Evolutionary conservation across 1,139 yeast species (phyloP).

Genomic region (Nakaseomyces nivariensis): DNA sequence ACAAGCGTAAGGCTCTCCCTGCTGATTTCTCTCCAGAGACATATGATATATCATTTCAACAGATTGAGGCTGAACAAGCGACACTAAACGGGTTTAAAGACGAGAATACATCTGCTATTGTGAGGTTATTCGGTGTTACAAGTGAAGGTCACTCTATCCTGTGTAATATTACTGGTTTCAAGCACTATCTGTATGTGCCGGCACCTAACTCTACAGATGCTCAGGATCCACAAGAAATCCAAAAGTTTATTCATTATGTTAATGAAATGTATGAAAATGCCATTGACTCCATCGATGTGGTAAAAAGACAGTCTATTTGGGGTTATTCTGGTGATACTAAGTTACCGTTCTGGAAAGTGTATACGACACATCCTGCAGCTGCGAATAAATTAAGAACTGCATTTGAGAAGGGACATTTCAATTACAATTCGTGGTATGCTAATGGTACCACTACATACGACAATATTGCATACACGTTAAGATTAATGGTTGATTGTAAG

Average conservation of each 20-base stretch:
- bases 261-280: slow-evolving; percentile 37
- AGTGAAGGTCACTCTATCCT: slow-evolving; percentile 77
- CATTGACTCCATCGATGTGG: slow-evolving; percentile 53
- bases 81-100: slow-evolving; percentile 37
- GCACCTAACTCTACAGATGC: slow-evolving; percentile 51
- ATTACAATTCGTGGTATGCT: slow-evolving; percentile 50
- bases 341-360: slow-evolving; percentile 70
- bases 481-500: slow-evolving; percentile 87
- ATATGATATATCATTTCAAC: slow-evolving; percentile 69
- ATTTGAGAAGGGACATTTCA: slow-evolving; percentile 78
- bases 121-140: slow-evolving; percentile 89
- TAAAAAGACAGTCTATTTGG: slow-evolving; percentile 80
- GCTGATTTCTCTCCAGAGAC: slow-evolving; percentile 38
- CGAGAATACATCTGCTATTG: slow-evolving; percentile 39
- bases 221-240: slow-evolving; percentile 41
- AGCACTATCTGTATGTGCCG: slow-evolving; percentile 86
- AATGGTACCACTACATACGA: slow-evolving; percentile 68
- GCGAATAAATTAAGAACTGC: slow-evolving; percentile 62
- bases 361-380: slow-evolving; percentile 52
- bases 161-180: slow-evolving; percentile 81
- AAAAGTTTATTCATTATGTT: slow-evolving; percentile 41
- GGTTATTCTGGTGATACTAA: slow-evolving; percentile 76
- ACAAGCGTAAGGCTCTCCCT: slow-evolving; percentile 46
- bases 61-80: slow-evolving; percentile 88
- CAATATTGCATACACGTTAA: slow-evolving; percentile 72